Evolutionary conservation across 768 basidiomycete species (phyloP), one percentile per base, ranked within the genome.

Genomic region (Leccinum variicolor): DNA sequence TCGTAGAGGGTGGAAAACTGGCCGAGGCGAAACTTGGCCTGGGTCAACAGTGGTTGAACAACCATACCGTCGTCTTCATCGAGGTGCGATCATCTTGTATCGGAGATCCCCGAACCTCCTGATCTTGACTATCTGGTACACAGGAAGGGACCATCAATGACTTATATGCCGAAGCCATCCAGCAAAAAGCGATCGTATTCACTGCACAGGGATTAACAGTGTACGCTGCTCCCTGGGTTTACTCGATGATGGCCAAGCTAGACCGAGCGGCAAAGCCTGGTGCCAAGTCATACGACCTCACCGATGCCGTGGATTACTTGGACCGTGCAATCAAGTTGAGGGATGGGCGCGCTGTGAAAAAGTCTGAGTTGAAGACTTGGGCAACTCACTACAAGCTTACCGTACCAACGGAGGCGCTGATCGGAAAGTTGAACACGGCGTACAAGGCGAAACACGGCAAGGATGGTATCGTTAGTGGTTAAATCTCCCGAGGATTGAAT

Each of bases 151-250:
- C 9, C 15, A 15, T 53, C 3, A 23, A 50, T 4, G 48, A 46
- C 10, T 4, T 58, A 6, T 59, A 53, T 13, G 48, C 34, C 13
- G 31, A 50, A 50, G 57, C 59, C 5, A 45, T 58, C 4, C 28
- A 15, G 13, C 57, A 60, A 29, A 45, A 60, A 19, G 52, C 53
- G 5, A 50, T 45, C 2, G 56, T 60, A 3, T 60, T 58, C 25
- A 3, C 31, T 9, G 56, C 56, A 11, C 43, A 43, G 41, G 59
- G 57, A n/a, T 34, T 60, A 52, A 59, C 57, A 5, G 59, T 60
- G 26, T 60, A 60, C 6, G 59, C 59, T 36, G 57, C 57, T 2
- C 59, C 56, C n/a, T 59, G 59, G 59, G 29, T 52, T 7, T 59
- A 59, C 14, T 48, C 52, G 1, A 3, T 59, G 56, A 53, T 60